Evolutionary conservation across 2,329 filamentous ascomycete genomes (phyloP).

Genomic region (Stachybotrys chlorohalonatus): DNA sequence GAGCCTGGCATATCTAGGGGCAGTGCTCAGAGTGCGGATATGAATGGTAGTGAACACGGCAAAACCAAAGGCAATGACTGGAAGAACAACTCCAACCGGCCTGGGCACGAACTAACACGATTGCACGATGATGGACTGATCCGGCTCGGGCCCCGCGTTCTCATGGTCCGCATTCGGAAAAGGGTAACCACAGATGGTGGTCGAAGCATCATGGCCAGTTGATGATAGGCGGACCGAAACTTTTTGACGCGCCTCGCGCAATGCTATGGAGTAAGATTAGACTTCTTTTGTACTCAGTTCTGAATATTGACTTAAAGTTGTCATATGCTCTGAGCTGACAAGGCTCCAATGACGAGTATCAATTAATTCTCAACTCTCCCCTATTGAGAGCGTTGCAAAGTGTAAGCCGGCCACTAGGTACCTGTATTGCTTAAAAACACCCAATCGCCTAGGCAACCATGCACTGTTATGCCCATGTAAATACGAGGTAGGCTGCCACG

Average conservation of each 20-base stretch:
- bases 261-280: background rate
- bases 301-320: background rate
- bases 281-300: background rate
- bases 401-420: no score
- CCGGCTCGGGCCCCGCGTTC: conserved; percentile 24
- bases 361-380: no score
- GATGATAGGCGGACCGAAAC: background rate
- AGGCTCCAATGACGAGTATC: no score
- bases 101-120: background rate
- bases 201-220: conserved; percentile 31
- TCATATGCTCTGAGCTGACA: background rate
- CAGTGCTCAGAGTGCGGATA: background rate
- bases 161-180: conserved; percentile 30
- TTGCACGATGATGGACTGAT: background rate
- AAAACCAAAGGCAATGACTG: background rate
- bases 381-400: no score
- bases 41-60: no score
- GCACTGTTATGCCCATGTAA: no score
- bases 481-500: no score
- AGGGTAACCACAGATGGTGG: conserved; percentile 37
- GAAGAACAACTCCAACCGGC: background rate
- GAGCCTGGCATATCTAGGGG: background rate
- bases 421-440: no score
- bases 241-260: background rate
- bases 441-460: no score